phyloP scores from a whole-genome alignment of 306 rosid genomes.

The Cucurbita pepo region DNA sequence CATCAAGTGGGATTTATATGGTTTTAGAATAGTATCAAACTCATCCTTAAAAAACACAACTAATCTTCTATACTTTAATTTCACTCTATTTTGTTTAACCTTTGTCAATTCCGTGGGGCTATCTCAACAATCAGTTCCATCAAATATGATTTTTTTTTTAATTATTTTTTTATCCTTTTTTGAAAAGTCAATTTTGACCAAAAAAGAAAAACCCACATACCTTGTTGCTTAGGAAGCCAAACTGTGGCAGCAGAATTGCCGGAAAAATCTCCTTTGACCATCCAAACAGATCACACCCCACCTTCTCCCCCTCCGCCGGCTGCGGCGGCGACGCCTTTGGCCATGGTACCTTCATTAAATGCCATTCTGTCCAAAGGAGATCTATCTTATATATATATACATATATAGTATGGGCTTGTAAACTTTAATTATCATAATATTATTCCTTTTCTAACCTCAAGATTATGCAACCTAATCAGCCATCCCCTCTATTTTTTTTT shows the following conservation, averaged over 20 bases:
- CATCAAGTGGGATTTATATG: too few species aligned
- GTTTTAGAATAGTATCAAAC: too few species aligned
- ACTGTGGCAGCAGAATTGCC: too few species aligned
- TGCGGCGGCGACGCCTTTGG: neutral
- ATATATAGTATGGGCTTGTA: neutral
- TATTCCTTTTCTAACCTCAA: neutral
- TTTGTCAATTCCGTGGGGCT: neutral
- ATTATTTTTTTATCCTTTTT: neutral
- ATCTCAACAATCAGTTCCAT: neutral
- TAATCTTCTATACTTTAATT: neutral
- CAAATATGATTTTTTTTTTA: neutral
- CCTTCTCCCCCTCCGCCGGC: neutral
- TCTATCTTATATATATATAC: neutral
- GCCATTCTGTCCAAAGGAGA: conserved; percentile 11
- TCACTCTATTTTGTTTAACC: neutral
- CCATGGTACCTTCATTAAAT: neutral
- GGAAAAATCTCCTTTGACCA: too few species aligned
- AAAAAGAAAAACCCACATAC: neutral
- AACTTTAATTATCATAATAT: too few species aligned
- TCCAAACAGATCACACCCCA: neutral
- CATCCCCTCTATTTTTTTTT: too few species aligned
- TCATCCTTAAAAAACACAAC: too few species aligned
- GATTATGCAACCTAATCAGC: neutral
- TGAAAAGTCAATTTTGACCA: neutral
- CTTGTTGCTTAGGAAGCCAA: too few species aligned